Percentiles rank a stretch among this genome's conserved stretches.
phyloP scores from a whole-genome alignment of 306 rosid species.

The Senna siamea region DNA sequence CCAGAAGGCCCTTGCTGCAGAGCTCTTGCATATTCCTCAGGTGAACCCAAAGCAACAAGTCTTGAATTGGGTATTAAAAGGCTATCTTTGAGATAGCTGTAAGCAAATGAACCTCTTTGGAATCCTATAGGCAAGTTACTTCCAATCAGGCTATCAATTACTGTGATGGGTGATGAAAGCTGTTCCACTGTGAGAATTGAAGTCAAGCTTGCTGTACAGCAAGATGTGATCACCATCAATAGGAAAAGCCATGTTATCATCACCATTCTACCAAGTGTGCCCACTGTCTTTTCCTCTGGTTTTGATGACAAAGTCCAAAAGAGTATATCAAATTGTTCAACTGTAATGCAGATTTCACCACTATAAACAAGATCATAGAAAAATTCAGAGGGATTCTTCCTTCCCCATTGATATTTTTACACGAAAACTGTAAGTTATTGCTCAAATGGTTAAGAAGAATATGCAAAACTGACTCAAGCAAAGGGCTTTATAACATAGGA shows the following conservation, averaged over 20 bases:
- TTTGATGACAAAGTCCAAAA: not conserved
- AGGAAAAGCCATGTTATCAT: slow-evolving; percentile 5
- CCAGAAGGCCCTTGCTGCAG: slow-evolving; percentile 48
- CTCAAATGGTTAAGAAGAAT: not conserved
- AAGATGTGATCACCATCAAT: slow-evolving; percentile 3
- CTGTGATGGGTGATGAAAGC: slow-evolving; percentile 1
- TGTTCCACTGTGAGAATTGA: not conserved
- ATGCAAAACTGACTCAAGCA: not conserved
- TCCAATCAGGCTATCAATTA: slow-evolving; percentile 52
- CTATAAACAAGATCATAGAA: not conserved
- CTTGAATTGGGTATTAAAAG: slow-evolving; percentile 38
- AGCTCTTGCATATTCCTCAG: slow-evolving; percentile 58
- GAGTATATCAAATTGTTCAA: not conserved
- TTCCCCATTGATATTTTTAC: not conserved
- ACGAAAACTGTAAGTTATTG: too few species aligned
- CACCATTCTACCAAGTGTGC: not conserved
- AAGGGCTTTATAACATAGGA: not conserved
- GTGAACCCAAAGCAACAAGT: slow-evolving; percentile 46
- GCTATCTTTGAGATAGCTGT: slow-evolving; percentile 48
- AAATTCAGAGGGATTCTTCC: not conserved
- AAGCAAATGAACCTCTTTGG: slow-evolving; percentile 67
- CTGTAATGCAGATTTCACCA: too few species aligned
- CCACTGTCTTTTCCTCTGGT: not conserved
- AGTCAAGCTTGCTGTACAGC: not conserved
- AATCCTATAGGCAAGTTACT: slow-evolving; percentile 59